Percentiles rank a stretch among this genome's conserved stretches.
phyloP scores from a whole-genome alignment of 345 rosid species.

The Dovyalis caffra region DNA sequence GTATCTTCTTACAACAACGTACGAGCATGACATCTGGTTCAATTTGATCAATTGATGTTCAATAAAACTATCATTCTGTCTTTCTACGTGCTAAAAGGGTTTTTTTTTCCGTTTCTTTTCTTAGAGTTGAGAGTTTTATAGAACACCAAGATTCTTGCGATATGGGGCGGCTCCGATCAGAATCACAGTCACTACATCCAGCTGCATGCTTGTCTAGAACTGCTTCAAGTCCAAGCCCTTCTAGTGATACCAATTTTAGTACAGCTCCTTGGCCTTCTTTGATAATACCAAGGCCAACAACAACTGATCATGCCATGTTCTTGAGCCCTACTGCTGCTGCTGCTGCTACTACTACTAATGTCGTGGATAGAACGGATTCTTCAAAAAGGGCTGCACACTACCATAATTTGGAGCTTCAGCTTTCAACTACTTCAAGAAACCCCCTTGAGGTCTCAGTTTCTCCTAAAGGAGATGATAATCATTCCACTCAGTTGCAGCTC shows the following conservation, averaged over 20 bases:
- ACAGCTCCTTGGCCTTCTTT: constrained; percentile 44
- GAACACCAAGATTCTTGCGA: constrained; percentile 91
- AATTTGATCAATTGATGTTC: neutral
- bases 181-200: constrained; percentile 43
- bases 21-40: constrained; percentile 4
- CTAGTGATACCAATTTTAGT: constrained; percentile 49
- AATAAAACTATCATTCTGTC: neutral
- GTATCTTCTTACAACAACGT: constrained; percentile 8
- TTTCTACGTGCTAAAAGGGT: neutral
- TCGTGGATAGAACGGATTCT: constrained; percentile 10
- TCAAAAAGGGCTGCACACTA: constrained; percentile 13
- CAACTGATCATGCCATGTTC: constrained; percentile 19
- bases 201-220: constrained; percentile 55
- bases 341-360: too few relatives aligned
- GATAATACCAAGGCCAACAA: constrained; percentile 31
- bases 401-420: constrained; percentile 70
- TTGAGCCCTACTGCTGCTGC: constrained; percentile 23
- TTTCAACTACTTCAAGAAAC: constrained; percentile 39
- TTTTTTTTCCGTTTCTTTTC: neutral
- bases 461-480: constrained; percentile 37
- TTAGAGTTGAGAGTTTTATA: constrained; percentile 96
- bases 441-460: constrained; percentile 23
- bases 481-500: constrained; percentile 57
- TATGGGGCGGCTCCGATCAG: constrained; percentile 48
- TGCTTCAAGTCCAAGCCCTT: constrained; percentile 62